A percentile compares a stretch with the other conserved stretches of the same genome.
These are phyloP conservation scores for Ustilago esculenta DNA, from an alignment of 1,284 basidiomycete species.

Conservation along the genomic window DNA sequence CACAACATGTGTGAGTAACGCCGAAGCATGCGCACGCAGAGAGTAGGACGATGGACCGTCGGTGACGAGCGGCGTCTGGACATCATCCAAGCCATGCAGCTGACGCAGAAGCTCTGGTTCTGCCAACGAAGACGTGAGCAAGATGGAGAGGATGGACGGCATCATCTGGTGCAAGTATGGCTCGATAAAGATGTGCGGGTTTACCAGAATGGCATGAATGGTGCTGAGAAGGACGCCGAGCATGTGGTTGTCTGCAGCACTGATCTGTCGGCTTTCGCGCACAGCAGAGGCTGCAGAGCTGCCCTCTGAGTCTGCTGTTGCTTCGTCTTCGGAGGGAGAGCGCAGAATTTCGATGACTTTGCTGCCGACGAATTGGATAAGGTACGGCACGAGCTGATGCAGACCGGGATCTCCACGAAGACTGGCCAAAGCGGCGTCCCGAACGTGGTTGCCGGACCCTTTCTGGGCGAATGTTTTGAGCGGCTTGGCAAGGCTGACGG, in stretches of 20 bases:
- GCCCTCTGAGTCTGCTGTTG: conserved; percentile 1
- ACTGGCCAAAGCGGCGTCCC: conserved; percentile 85
- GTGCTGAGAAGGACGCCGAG: conserved; percentile 60
- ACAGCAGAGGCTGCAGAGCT: conserved; percentile 12
- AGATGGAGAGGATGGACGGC: conserved; percentile 87
- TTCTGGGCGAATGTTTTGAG: conserved; percentile 50
- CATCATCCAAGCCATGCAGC: conserved; percentile 18
- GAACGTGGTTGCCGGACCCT: conserved; percentile 60
- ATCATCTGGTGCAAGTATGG: conserved; percentile 95
- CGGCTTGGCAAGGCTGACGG: conserved; percentile 32
- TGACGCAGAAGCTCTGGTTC: conserved; percentile 25
- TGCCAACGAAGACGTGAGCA: conserved; percentile 83
- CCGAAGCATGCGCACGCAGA: conserved; percentile 68
- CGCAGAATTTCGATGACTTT: conserved; percentile 68
- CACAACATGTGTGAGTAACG: conserved; percentile 81
- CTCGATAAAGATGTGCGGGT: conserved; percentile 92
- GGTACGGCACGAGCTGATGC: conserved; percentile 91
- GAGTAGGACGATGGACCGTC: conserved; percentile 33
- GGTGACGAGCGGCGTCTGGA: conserved; percentile 31
- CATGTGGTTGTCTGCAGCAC: conserved; percentile 45
- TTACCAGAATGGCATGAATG: conserved; percentile 56
- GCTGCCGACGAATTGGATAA: conserved; percentile 93
- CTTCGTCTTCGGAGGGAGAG: conserved; percentile 59
- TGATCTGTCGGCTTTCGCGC: conserved; percentile 32
- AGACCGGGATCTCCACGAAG: conserved; percentile 89